phyloP scores from a whole-genome alignment of 331 rosid species.

The Malus hybrid region DNA sequence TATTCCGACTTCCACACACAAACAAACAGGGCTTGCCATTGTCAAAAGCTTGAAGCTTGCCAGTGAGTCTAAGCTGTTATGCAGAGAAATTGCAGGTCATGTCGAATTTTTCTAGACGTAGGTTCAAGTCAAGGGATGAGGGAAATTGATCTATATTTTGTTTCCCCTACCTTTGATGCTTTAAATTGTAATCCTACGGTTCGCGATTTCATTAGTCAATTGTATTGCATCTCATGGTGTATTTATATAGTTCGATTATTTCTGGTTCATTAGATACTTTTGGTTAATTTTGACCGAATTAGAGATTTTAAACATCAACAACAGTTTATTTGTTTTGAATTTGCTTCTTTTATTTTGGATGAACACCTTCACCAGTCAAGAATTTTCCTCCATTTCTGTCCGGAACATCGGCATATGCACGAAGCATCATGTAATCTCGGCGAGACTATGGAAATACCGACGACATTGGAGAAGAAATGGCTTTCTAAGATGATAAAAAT shows the following conservation, averaged over 20 bases:
- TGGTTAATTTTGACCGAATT: too few relatives aligned
- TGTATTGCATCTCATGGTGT: too few relatives aligned
- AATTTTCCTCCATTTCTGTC: neutral
- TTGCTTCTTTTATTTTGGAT: too few relatives aligned
- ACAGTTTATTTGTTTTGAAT: too few relatives aligned
- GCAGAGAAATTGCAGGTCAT: constrained; percentile 80
- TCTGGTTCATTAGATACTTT: too few relatives aligned
- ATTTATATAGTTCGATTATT: too few relatives aligned
- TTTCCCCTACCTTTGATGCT: neutral
- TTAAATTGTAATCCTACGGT: neutral
- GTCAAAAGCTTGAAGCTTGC: constrained; percentile 68
- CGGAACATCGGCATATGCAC: neutral
- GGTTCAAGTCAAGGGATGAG: constrained; percentile 9
- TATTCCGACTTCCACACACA: constrained; percentile 67
- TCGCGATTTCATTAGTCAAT: neutral
- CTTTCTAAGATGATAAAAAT: neutral
- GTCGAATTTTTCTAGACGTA: constrained; percentile 48
- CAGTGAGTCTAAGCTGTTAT: constrained; percentile 59
- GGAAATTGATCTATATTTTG: constrained; percentile 15
- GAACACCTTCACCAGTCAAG: neutral
- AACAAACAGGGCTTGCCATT: constrained; percentile 67
- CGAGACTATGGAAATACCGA: neutral
- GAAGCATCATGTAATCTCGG: neutral
- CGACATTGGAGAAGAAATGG: neutral
- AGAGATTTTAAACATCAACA: too few relatives aligned